Evolutionary conservation across 352 stramenopile species (phyloP).

Genomic region (Elongisporangium senticosum): DNA sequence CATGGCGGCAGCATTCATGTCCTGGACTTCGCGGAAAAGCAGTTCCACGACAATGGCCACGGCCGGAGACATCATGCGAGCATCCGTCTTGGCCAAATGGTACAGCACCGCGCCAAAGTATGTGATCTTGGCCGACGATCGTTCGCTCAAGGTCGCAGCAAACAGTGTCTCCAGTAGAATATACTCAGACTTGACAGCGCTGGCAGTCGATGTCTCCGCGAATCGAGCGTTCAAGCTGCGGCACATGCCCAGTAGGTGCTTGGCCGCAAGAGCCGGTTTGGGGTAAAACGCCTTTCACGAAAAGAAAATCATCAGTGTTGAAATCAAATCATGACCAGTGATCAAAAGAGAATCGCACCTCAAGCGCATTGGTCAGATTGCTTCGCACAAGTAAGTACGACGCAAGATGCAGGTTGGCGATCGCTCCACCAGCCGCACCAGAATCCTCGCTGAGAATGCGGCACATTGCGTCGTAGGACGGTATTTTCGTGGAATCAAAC

Average conservation of each 20-base stretch:
- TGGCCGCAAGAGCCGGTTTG: constrained; percentile 66
- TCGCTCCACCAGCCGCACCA: constrained; percentile 48
- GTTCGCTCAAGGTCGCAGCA: constrained; percentile 48
- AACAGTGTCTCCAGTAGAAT: constrained; percentile 72
- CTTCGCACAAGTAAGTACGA: constrained; percentile 61
- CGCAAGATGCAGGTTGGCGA: constrained; percentile 61
- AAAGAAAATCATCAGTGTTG: background rate
- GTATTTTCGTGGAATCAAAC: constrained; percentile 59
- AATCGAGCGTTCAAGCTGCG: constrained; percentile 62
- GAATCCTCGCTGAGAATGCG: constrained; percentile 73
- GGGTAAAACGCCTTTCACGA: constrained; percentile 43
- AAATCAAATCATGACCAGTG: background rate
- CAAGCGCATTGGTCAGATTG: constrained; percentile 45
- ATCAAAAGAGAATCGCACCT: constrained; percentile 18
- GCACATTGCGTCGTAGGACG: constrained; percentile 58
- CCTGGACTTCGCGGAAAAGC: constrained; percentile 75
- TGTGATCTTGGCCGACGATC: constrained; percentile 31
- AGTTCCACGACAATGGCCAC: constrained; percentile 81
- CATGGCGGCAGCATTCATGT: constrained; percentile 51
- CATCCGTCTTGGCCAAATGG: constrained; percentile 74
- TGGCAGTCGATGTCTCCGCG: constrained; percentile 16
- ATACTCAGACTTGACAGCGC: constrained; percentile 64
- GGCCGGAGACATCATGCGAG: constrained; percentile 52
- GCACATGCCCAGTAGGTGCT: constrained; percentile 54
- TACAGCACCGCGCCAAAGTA: constrained; percentile 74